Conservation (phyloP, 495 filamentous ascomycete genomes). For the Aspergillus olivimuriae region DNA sequence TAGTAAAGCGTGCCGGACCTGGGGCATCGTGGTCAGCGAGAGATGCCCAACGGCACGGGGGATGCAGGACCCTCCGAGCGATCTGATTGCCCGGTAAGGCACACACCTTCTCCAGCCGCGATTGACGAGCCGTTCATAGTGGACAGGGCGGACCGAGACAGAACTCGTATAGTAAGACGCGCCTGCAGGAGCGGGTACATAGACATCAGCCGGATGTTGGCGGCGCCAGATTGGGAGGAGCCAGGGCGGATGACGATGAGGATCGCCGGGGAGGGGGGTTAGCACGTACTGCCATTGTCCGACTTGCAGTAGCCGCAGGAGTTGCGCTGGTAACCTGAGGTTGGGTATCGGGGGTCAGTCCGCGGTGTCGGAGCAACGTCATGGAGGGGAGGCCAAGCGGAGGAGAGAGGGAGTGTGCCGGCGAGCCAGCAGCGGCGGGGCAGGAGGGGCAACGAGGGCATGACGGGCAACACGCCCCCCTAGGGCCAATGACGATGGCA, state of each 20-base stretch:
- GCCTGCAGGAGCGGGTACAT: conserved; percentile 45
- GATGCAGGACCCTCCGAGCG: no score
- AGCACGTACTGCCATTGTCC: conserved; percentile 44
- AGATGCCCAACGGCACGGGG: background rate
- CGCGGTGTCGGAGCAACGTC: no score
- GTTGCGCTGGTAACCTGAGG: conserved; percentile 43
- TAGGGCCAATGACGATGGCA: conserved; percentile 35
- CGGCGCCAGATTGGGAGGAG: conserved; percentile 10
- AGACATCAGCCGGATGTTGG: conserved; percentile 4
- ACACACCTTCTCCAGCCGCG: conserved; percentile 80
- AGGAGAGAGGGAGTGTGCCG: no score
- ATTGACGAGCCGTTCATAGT: conserved; percentile 80
- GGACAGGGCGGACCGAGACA: conserved; percentile 55
- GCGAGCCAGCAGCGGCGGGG: no score
- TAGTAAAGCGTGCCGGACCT: conserved; percentile 82
- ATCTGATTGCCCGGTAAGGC: no score
- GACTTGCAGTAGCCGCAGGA: conserved; percentile 54
- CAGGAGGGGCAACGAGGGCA: conserved; percentile 7
- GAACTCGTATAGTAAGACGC: conserved; percentile 76
- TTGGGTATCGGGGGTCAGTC: no score
- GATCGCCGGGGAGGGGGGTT: background rate
- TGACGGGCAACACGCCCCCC: conserved; percentile 5
- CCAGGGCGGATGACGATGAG: conserved; percentile 6
- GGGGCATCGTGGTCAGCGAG: conserved; percentile 16
- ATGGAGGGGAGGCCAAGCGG: no score